Evolutionary conservation across 2,329 filamentous ascomycete species (phyloP).

Genomic region (Fusarium sp.): DNA sequence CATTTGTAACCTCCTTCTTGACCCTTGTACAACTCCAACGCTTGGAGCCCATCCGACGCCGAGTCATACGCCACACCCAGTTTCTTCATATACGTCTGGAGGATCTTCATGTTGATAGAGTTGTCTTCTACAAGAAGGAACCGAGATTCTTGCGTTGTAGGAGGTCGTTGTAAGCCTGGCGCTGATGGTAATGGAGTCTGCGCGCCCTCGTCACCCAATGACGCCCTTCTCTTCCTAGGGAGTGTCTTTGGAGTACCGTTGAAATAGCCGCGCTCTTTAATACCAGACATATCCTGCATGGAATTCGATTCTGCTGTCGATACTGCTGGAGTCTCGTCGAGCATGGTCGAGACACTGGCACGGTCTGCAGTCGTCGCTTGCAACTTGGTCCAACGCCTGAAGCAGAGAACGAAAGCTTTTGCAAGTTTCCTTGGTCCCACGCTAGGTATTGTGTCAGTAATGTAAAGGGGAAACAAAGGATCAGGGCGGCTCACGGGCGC

Average conservation of each 20-base stretch:
- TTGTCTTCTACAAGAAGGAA: slow-evolving; percentile 57
- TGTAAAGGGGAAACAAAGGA: background rate
- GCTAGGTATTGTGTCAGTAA: slow-evolving; percentile 31
- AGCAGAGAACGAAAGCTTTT: slow-evolving; percentile 46
- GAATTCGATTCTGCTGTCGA: background rate
- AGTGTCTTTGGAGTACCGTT: background rate
- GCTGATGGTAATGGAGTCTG: slow-evolving; percentile 1
- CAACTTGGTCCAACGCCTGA: slow-evolving; percentile 43
- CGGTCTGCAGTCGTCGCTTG: slow-evolving; percentile 9
- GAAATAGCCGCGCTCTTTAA: background rate
- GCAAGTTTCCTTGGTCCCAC: slow-evolving; percentile 54
- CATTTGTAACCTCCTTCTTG: slow-evolving; percentile 42
- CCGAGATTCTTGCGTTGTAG: background rate
- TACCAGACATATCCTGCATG: background rate
- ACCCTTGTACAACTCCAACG: slow-evolving; percentile 46
- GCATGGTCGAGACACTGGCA: slow-evolving; percentile 21
- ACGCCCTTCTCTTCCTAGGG: slow-evolving; percentile 14
- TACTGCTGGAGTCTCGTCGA: slow-evolving; percentile 1
- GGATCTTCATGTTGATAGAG: slow-evolving; percentile 51
- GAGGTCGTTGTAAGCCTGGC: background rate
- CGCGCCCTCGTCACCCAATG: background rate
- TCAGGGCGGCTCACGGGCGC: slow-evolving; percentile 48
- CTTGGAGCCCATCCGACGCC: slow-evolving; percentile 50
- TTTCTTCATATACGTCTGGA: slow-evolving; percentile 51
- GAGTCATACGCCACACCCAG: slow-evolving; percentile 44